Evolutionary conservation across 257 asterid species (phyloP), one percentile per base, ranked within the genome.

Genomic region (Salvia splendens): DNA sequence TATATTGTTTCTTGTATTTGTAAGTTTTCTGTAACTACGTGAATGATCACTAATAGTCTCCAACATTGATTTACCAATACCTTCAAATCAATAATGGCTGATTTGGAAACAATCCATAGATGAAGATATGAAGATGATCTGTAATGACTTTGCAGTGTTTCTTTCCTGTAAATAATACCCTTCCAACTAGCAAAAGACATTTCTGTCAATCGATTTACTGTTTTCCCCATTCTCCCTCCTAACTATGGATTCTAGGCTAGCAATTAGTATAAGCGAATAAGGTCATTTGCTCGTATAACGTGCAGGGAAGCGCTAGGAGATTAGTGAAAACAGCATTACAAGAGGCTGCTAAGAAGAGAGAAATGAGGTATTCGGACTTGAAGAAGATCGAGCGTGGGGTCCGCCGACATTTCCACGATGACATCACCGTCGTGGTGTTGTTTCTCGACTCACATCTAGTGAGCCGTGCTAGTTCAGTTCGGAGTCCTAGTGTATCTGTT

Each of bases 281-380:
- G 17, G 2, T 16, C 30, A 40, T 43, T 11, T 52, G 36, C 17
- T 2, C 14, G 28, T 42, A 15, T 15, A 68, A 43, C 28, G 24
- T 76, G 79, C 87, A 85, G 92, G 92, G 92, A 56, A 83, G 81
- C 50, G 92, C 92, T 12, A 69, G 73, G 64, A 86, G 87, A 70
- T 77, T 86, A 55, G 92, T 86, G 10, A 86, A 86, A 81, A 52
- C 81, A 11, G 92, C 92, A 11, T 49, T 86, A 15, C 89, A 83
- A 45, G 89, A 85, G 70, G 92, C 92, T 0, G 92, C 92, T 8
- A 85, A 83, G 84, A 85, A 85, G 84, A 75, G 92, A 52, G 92
- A 86, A 68, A 86, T 86, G 92, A 71, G 92, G 36, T 83, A 86
- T 69, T 83, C 89, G 0, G 92, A 83, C 81, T 48, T 85, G 82